These are phyloP conservation scores for Lachnellula suecica DNA, from an alignment of 2,329 filamentous ascomycete species.

Conservation along the genomic window DNA sequence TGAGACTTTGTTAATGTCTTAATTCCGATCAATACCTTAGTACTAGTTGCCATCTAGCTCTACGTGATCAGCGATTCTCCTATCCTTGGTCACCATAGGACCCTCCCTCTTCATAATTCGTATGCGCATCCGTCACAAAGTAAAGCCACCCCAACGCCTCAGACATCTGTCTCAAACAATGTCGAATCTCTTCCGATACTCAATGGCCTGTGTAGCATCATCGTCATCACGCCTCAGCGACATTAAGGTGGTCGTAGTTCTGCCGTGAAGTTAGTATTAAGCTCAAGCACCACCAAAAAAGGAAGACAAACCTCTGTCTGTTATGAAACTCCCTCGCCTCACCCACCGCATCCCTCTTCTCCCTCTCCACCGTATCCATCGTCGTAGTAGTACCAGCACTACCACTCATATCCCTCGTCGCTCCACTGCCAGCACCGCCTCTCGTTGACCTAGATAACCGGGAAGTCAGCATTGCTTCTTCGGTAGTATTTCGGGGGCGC, in stretches of 20 bases:
- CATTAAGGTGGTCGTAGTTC: not conserved
- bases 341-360: not conserved
- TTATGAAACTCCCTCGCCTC: not conserved
- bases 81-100: too few species aligned
- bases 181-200: not conserved
- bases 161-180: too few species aligned
- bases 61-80: too few species aligned
- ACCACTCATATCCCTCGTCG: not conserved
- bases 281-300: not conserved
- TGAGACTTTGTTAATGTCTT: too few species aligned
- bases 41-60: too few species aligned
- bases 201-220: not conserved
- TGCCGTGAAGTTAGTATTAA: not conserved
- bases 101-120: too few species aligned
- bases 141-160: too few species aligned
- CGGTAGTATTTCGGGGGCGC: too few species aligned
- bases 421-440: not conserved
- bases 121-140: too few species aligned
- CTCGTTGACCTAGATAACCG: not conserved
- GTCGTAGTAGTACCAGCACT: not conserved
- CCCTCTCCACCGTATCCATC: not conserved
- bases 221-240: not conserved
- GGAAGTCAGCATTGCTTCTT: not conserved
- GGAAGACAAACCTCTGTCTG: not conserved
- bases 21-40: too few species aligned